Base-by-base conservation (phyloP, 306 rosid species). In the Prinsepia uniflora region DNA sequence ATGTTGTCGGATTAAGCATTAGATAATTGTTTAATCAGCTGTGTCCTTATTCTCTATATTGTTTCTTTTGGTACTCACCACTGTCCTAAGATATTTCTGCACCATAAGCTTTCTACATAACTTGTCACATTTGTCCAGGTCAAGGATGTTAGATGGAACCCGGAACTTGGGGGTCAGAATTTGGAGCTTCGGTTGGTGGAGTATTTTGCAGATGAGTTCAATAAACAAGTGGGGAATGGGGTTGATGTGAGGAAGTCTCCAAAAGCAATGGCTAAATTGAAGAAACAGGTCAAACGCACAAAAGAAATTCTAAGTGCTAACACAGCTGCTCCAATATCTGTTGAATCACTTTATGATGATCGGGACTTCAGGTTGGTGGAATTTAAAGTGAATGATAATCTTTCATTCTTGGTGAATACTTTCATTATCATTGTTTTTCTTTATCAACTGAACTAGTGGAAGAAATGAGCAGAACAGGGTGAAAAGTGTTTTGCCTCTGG, bases 261-360 rank as follows among this genome's bases (percentile, higher is more conserved):
- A 22, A 94, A 94, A 86, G 96, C 96, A 41, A 94, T 94, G 96
- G 99, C 97, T 63, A 94, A 94, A 74, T 81, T 94, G 82, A 94
- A 91, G 95, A 94, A 94, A 73, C 97, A 94, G 85, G 99, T 94
- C 65, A 94, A 94, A 64, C 86, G 99, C 42, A 90, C 97, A 54
- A 94, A 94, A 81, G 99, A 94, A 87, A 94, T 94, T 78, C 89
- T 94, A 36, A 94, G 99, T 46, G 99, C 99, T 43, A 94, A 94
- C 80, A 91, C 97, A 2, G 82, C 75, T 12, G 99, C 99, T 63
- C 99, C 97, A 70, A 91, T 94, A 78, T 91, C 99, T 34, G 97
- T 94, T 76, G 99, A 94, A 81, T 94, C 99, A 9, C 88, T 94
- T 67, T 87, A 84, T 71, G 88, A 82, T 75, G 99, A 94, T 58